Percentiles rank a stretch among this genome's conserved stretches.
phyloP scores from a whole-genome alignment of 257 asterid species.

The Phtheirospermum japonicum region DNA sequence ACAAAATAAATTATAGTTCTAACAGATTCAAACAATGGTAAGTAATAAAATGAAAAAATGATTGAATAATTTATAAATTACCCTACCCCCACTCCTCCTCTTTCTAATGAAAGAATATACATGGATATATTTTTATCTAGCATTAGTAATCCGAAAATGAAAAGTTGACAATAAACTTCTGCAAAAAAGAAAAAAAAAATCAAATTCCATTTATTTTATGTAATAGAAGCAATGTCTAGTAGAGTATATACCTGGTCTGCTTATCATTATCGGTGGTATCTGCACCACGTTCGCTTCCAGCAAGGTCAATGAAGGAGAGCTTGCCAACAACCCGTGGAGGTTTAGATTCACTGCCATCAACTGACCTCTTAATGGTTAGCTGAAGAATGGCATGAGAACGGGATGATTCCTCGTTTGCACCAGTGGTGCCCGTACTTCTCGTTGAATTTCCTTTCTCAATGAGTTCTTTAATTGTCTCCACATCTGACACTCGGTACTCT shows the following conservation, averaged over 20 bases:
- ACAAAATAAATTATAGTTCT: too few species aligned
- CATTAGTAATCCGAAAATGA: too few species aligned
- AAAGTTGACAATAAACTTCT: too few species aligned
- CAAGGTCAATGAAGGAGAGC: constrained; percentile 97
- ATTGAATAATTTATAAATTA: too few species aligned
- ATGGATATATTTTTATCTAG: too few species aligned
- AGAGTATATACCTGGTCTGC: constrained; percentile 66
- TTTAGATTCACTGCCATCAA: constrained; percentile 78
- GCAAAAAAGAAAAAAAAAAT: too few species aligned
- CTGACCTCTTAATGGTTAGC: constrained; percentile 81
- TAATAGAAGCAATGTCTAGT: background rate
- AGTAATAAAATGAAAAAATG: too few species aligned
- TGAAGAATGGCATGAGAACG: constrained; percentile 99
- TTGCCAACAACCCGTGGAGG: constrained; percentile 89
- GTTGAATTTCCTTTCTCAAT: constrained; percentile 90
- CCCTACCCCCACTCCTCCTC: background rate
- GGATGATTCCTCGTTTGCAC: constrained; percentile 98
- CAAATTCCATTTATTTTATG: background rate
- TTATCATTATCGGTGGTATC: constrained; percentile 98
- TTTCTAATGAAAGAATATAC: background rate
- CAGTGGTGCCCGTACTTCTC: constrained; percentile 98
- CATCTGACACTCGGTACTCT: constrained; percentile 58
- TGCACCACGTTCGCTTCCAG: constrained; percentile 99
- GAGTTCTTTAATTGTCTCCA: constrained; percentile 75
- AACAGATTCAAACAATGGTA: too few species aligned